phyloP scores from a whole-genome alignment of 768 basidiomycete genomes.

The Russula griseocarnosa region DNA sequence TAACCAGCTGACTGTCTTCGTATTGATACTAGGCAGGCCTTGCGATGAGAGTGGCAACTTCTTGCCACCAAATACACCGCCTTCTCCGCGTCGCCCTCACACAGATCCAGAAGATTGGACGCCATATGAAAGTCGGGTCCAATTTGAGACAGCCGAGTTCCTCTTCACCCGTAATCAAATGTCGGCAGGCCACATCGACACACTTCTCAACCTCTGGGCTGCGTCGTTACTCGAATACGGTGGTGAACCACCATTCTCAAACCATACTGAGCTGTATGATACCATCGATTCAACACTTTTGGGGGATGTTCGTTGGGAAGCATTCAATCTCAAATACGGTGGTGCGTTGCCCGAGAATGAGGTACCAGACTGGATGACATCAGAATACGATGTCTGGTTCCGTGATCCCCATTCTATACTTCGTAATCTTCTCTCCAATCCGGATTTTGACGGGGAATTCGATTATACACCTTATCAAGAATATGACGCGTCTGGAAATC shows the following conservation, averaged over 20 bases:
- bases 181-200: not conserved
- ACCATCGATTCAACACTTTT: not conserved
- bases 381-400: too few species aligned
- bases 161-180: conserved; percentile 11
- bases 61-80: conserved; percentile 3
- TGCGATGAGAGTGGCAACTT: conserved; percentile 11
- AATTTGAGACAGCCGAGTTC: conserved; percentile 32
- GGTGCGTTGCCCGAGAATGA: too few species aligned
- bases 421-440: not conserved
- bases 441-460: not conserved
- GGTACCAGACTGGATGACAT: too few species aligned
- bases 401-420: too few species aligned
- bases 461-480: too few species aligned
- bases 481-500: too few species aligned
- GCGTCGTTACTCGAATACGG: not conserved
- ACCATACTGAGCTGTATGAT: not conserved
- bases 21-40: not conserved
- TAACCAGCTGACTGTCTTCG: too few species aligned
- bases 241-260: not conserved
- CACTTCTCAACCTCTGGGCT: not conserved
- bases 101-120: conserved; percentile 23
- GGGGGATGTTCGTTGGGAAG: not conserved
- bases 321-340: too few species aligned
- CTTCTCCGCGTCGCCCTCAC: not conserved
- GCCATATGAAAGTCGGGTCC: conserved; percentile 27